Conservation (phyloP, 2,329 filamentous ascomycete genomes). For the Curvularia lunata region DNA sequence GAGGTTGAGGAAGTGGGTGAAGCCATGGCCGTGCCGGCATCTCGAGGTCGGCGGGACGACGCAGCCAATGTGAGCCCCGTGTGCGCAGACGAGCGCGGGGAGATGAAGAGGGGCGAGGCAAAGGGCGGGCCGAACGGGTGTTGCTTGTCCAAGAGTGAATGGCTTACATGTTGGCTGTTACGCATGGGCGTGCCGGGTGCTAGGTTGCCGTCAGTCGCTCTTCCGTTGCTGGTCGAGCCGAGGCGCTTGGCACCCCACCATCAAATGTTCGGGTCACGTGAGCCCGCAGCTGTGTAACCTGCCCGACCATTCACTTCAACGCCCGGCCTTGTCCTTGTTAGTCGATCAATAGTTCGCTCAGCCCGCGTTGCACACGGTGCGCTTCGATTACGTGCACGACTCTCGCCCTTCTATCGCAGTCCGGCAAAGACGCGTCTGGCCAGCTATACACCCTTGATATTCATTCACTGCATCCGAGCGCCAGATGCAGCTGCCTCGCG, state of each 20-base stretch:
- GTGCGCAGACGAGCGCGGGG: conserved; percentile 12
- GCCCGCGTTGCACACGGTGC: neutral
- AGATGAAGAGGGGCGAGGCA: conserved; percentile 4
- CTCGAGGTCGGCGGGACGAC: conserved; percentile 19
- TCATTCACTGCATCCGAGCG: neutral
- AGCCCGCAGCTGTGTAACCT: neutral
- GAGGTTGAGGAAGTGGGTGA: conserved; percentile 32
- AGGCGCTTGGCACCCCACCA: conserved; percentile 24
- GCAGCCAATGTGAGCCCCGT: conserved; percentile 17
- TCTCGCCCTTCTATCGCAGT: conserved; percentile 2
- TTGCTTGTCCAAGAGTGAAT: conserved; percentile 5
- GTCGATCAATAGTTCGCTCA: neutral
- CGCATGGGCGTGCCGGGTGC: conserved; percentile 13
- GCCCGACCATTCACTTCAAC: neutral
- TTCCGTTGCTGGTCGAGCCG: conserved; percentile 15
- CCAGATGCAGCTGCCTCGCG: conserved; percentile 13
- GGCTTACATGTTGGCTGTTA: conserved; percentile 12
- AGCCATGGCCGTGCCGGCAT: conserved; percentile 36
- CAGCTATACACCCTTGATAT: conserved; percentile 4
- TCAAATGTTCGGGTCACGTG: conserved; percentile 2
- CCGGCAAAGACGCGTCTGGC: conserved; percentile 7
- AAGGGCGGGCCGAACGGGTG: conserved; percentile 2
- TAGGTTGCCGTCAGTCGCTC: conserved; percentile 25
- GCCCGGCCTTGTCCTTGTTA: neutral
- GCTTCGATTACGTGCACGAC: conserved; percentile 7